Evolutionary conservation across 2,329 filamentous ascomycete species (phyloP).

Genomic region (Fusarium denticulatum): DNA sequence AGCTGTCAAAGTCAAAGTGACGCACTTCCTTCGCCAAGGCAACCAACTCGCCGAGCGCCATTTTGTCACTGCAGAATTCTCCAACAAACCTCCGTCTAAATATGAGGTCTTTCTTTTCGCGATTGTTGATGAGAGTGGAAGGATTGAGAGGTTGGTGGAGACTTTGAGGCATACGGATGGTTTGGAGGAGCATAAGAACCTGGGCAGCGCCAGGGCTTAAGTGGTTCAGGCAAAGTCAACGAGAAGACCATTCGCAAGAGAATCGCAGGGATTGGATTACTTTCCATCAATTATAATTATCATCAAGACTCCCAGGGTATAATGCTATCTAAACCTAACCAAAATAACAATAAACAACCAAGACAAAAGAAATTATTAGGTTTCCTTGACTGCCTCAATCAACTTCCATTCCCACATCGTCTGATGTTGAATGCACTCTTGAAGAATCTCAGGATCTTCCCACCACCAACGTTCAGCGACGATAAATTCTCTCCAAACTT

Average conservation of each 20-base stretch:
- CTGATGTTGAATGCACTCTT: conserved; percentile 62
- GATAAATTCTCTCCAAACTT: conserved; percentile 66
- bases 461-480: conserved; percentile 67
- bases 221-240: rapidly evolving
- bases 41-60: conserved; percentile 1
- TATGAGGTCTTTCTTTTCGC: conserved; percentile 1
- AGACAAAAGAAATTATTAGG: not conserved
- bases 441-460: conserved; percentile 63
- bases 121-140: not conserved
- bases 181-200: not conserved
- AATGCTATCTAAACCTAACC: not conserved
- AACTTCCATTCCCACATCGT: conserved; percentile 68
- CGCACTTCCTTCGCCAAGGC: not conserved
- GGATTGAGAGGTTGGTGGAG: not conserved
- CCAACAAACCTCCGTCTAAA: not conserved
- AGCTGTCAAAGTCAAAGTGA: not conserved
- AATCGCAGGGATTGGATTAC: rapidly evolving
- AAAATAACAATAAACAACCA: not conserved
- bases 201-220: not conserved
- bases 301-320: conserved; percentile 5
- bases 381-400: conserved; percentile 64
- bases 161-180: not conserved
- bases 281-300: not conserved
- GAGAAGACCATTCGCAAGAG: not conserved
- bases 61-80: not conserved